Evolutionary conservation across 2,329 filamentous ascomycete genomes (phyloP).

Genomic region (Clarireedia monteithiana): DNA sequence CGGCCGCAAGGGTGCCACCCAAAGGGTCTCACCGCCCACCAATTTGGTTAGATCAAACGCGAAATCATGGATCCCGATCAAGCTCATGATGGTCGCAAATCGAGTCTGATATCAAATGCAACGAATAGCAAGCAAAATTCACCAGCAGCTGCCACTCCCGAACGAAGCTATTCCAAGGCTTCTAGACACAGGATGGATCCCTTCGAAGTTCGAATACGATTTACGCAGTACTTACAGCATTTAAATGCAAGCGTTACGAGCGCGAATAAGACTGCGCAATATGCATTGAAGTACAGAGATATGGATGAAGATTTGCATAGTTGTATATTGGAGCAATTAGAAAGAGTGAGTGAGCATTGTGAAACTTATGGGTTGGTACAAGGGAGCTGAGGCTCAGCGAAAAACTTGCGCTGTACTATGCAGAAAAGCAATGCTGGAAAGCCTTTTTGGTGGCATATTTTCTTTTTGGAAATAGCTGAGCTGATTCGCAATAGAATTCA

Average conservation of each 20-base stretch:
- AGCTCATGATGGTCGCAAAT: background rate
- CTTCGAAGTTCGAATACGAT: conserved; percentile 97
- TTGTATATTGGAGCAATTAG: conserved; percentile 92
- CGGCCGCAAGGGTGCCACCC: background rate
- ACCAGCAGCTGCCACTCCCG: conserved; percentile 4
- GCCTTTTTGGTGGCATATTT: background rate
- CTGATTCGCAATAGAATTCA: conserved; percentile 52
- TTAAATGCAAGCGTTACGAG: conserved; percentile 86
- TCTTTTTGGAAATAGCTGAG: background rate
- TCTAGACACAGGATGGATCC: conserved; percentile 46
- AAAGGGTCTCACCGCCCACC: background rate
- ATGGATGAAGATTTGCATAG: conserved; percentile 97
- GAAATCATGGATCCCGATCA: background rate
- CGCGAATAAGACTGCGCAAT: conserved; percentile 86
- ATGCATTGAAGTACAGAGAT: conserved; percentile 87
- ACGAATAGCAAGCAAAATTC: background rate
- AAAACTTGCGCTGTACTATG: too few relatives aligned
- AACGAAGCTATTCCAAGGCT: conserved; percentile 5
- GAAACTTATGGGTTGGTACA: background rate
- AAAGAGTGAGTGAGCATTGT: conserved; percentile 50
- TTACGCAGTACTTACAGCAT: conserved; percentile 82
- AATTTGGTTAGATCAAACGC: background rate
- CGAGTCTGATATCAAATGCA: background rate
- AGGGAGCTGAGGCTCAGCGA: background rate
- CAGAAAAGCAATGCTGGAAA: too few relatives aligned